These are phyloP conservation scores for Tetraselmis chui DNA, from an alignment of 139 green algal genomes.

Conservation along the genomic window DNA sequence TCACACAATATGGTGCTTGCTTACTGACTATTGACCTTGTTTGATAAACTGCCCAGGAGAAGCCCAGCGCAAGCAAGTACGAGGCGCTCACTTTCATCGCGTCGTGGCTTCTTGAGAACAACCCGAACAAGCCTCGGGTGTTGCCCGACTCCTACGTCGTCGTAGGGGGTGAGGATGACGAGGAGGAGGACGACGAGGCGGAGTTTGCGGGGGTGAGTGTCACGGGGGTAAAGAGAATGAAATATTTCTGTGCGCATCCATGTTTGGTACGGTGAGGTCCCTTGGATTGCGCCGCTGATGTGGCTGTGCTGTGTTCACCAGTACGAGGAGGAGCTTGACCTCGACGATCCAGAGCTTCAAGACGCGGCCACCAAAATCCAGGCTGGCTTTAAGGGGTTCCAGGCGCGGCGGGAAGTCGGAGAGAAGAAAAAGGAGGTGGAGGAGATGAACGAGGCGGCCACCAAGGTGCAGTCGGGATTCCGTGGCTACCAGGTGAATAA, in stretches of 20 bases:
- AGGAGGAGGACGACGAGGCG: slow-evolving; percentile 43
- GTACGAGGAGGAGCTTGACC: slow-evolving; percentile 2
- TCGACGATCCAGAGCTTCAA: neutral
- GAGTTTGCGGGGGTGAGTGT: slow-evolving; percentile 12
- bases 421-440: slow-evolving; percentile 8
- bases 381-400: slow-evolving; percentile 5
- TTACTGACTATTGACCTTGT: no score
- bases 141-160: slow-evolving; percentile 31
- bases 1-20: no score
- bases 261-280: no score
- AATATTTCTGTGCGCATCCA: no score
- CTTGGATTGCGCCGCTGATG: no score
- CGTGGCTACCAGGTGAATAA: slow-evolving; percentile 46
- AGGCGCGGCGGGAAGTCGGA: slow-evolving; percentile 3
- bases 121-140: slow-evolving; percentile 65
- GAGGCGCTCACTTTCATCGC: slow-evolving; percentile 65
- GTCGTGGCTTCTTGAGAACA: slow-evolving; percentile 70
- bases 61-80: slow-evolving; percentile 46
- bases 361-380: slow-evolving; percentile 9
- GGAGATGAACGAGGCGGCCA: slow-evolving; percentile 41
- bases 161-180: slow-evolving; percentile 32
- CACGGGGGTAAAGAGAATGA: no score
- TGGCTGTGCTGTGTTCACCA: no score
- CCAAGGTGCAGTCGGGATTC: slow-evolving; percentile 55
- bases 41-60: slow-evolving; percentile 30